Evolutionary conservation across 768 basidiomycete species (phyloP).

Genomic region (Leccinellum albellum): DNA sequence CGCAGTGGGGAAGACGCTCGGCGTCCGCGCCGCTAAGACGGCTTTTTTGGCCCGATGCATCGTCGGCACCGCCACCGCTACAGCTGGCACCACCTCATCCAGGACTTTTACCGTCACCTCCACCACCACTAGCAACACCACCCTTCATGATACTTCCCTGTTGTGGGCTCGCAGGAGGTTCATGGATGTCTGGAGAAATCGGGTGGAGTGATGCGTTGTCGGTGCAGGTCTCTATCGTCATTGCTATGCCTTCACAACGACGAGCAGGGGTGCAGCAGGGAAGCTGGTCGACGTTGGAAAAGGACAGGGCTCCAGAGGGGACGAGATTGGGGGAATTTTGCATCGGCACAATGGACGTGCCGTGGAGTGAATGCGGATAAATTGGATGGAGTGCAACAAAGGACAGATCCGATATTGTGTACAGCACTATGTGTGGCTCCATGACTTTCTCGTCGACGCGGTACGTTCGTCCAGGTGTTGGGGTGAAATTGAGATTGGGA

Average conservation of each 20-base stretch:
- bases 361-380: slow-evolving; percentile 12
- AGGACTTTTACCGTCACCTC: no score
- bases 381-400: neutral
- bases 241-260: slow-evolving; percentile 37
- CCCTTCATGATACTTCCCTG: neutral
- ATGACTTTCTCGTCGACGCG: neutral
- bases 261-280: neutral
- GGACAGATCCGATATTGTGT: neutral
- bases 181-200: neutral
- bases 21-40: slow-evolving; percentile 4
- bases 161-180: no score
- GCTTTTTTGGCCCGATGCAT: neutral
- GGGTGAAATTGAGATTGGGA: no score
- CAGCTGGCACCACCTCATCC: neutral
- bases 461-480: neutral
- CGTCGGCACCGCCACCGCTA: neutral
- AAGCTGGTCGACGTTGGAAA: neutral
- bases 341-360: slow-evolving; percentile 23
- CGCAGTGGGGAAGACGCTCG: neutral
- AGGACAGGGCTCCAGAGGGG: slow-evolving; percentile 10
- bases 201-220: slow-evolving; percentile 12
- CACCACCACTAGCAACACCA: neutral
- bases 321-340: slow-evolving; percentile 34
- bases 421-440: neutral
- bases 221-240: slow-evolving; percentile 38